phyloP scores from a whole-genome alignment of 805 yeast genomes.

The Candida tammaniensis region DNA sequence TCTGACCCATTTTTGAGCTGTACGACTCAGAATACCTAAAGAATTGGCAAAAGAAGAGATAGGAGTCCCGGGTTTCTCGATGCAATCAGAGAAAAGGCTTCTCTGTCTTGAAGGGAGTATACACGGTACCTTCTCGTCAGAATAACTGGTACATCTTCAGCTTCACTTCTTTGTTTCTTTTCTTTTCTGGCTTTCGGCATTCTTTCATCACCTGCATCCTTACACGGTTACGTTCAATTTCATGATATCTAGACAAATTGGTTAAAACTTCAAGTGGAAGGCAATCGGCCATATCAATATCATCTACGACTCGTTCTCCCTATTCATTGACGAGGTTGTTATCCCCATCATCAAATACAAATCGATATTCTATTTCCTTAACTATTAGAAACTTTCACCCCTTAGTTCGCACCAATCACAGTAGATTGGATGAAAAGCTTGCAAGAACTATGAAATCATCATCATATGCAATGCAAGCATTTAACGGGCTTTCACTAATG shows the following conservation, averaged over 20 bases:
- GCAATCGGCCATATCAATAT: constrained; percentile 7
- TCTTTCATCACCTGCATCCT: constrained; percentile 3
- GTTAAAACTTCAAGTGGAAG: constrained; percentile 7
- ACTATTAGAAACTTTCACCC: constrained; percentile 5
- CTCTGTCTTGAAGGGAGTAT: constrained; percentile 6
- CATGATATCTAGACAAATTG: constrained; percentile 7
- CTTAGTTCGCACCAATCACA: constrained; percentile 8
- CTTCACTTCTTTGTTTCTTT: constrained; percentile 5
- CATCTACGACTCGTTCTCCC: constrained; percentile 8
- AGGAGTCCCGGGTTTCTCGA: constrained; percentile 7
- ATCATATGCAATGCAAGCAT: constrained; percentile 1
- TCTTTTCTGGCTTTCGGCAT: constrained; percentile 2
- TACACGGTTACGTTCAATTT: constrained; percentile 8
- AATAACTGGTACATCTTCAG: constrained; percentile 5
- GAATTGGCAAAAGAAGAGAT: constrained; percentile 6
- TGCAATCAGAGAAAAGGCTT: constrained; percentile 6
- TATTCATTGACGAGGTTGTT: constrained; percentile 8
- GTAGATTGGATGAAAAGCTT: too few species aligned
- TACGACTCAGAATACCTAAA: constrained; percentile 7
- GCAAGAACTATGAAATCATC: constrained; percentile 1
- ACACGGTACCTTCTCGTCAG: constrained; percentile 6
- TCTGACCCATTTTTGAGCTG: constrained; percentile 10
- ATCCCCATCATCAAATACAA: constrained; percentile 11
- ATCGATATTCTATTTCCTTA: constrained; percentile 9
- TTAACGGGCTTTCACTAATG: constrained; percentile 19